Base-by-base conservation (phyloP, 1,139 yeast species). In the Nakaseomyces bracarensis region DNA sequence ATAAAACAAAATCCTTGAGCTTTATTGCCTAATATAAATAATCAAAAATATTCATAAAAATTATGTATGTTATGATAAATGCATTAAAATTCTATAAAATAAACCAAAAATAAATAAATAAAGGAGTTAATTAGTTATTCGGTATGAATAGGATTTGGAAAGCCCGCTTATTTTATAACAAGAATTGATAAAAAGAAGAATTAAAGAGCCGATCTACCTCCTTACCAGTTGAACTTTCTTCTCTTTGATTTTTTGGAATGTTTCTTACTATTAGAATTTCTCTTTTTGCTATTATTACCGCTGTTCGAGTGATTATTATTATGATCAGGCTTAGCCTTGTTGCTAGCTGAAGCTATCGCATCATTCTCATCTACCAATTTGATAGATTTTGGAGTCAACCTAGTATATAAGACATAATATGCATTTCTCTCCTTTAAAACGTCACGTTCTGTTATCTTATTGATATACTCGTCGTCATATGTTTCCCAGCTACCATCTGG, bases 401-500 rank as follows among this genome's bases (percentile, higher is more conserved):
- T 76, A 36, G 91, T 76, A 66, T 91, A 91, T 23, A 91, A 69
- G 62, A 91, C 71, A 49, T 87, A 89, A 66, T 91, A 91, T 2
- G 97, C 97, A 28, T 86, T 78, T 20, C 93, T 85, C 56, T 86
- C 95, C 54, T 75, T 75, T 52, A 86, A 68, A 1, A 86, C 96
- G 42, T 75, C 79, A 43, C 76, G 70, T 57, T 84, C 93, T 35
- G 80, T 72, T 43, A 85, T 77, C 48, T 71, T 72, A 55, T 84
- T 82, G 50, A 86, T 79, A 56, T 80, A 78, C 55, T 91, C 97
- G 58, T 91, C 99, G 60, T 91, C 97, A 61, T 89, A 91, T 9
- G 89, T 82, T 26, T 86, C 80, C 98, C 98, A 91, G 1, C 81
- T 65, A 1, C 86, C 86, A 61, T 85, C 91, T 1, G 96, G 95